Percentiles rank a stretch among this genome's conserved stretches.
These are phyloP conservation scores for Trichoderma lentiforme DNA, from an alignment of 2,329 filamentous ascomycete species.

Conservation along the genomic window DNA sequence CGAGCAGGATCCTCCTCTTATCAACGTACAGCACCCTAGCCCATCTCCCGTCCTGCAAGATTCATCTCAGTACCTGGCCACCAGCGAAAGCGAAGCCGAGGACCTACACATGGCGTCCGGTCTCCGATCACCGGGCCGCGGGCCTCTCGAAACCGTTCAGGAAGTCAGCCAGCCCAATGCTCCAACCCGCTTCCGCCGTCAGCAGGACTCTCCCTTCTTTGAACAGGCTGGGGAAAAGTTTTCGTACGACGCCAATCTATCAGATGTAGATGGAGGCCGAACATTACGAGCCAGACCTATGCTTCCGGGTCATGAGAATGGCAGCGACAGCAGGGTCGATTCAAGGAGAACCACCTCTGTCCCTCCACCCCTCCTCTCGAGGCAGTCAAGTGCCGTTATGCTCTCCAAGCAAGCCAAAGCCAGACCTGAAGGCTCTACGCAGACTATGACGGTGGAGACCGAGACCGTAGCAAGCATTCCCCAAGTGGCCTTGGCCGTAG, in stretches of 20 bases:
- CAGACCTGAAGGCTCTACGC: slow-evolving; percentile 72
- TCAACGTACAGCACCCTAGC: slow-evolving; percentile 52
- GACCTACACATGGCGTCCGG: slow-evolving; percentile 48
- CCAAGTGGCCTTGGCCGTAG: slow-evolving; percentile 69
- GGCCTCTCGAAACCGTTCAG: slow-evolving; percentile 83
- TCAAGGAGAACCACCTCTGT: slow-evolving; percentile 43
- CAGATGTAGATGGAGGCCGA: slow-evolving; percentile 37
- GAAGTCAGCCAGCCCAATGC: slow-evolving; percentile 79
- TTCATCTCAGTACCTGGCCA: slow-evolving; percentile 29
- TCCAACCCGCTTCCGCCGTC: slow-evolving; percentile 46
- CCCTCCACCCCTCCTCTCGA: slow-evolving; percentile 54
- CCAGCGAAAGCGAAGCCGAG: slow-evolving; percentile 52
- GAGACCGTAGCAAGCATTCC: slow-evolving; percentile 92
- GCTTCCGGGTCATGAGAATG: slow-evolving; percentile 52
- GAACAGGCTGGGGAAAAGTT: slow-evolving; percentile 53
- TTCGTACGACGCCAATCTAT: slow-evolving; percentile 39
- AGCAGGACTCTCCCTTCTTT: slow-evolving; percentile 41
- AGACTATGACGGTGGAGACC: slow-evolving; percentile 96
- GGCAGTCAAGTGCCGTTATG: slow-evolving; percentile 58
- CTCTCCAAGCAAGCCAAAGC: slow-evolving; percentile 66
- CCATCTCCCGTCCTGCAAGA: slow-evolving; percentile 45
- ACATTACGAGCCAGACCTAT: slow-evolving; percentile 47
- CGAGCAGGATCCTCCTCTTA: slow-evolving; percentile 50
- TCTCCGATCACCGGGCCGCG: slow-evolving; percentile 57
- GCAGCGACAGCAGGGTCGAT: slow-evolving; percentile 58